A percentile compares a stretch with the other conserved stretches of the same genome.
phyloP scores from a whole-genome alignment of 495 filamentous ascomycete genomes.

The Stereocaulon alpinum region DNA sequence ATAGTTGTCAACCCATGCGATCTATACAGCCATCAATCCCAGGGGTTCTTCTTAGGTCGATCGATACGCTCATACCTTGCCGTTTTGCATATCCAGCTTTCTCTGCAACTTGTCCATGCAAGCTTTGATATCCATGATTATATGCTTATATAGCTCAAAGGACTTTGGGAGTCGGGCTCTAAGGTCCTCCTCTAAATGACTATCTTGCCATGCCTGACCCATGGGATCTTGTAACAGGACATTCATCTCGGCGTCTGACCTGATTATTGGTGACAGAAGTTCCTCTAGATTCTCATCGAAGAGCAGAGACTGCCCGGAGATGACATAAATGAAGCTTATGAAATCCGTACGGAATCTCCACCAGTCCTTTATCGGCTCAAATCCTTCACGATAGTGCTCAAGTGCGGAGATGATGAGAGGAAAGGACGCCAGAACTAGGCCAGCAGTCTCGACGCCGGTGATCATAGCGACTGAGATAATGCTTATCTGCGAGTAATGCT shows the following conservation, averaged over 20 bases:
- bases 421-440: conserved; percentile 26
- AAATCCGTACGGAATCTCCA: conserved; percentile 13
- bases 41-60: too few species aligned
- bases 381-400: conserved; percentile 26
- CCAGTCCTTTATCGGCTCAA: conserved; percentile 21
- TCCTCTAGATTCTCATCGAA: conserved; percentile 9
- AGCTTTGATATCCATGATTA: background rate
- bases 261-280: conserved; percentile 1
- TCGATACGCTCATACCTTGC: too few species aligned
- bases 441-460: conserved; percentile 30
- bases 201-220: background rate
- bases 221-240: background rate
- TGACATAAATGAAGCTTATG: background rate
- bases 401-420: conserved; percentile 25
- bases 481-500: too few species aligned
- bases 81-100: background rate
- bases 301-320: background rate
- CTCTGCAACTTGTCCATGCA: background rate
- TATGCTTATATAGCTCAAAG: background rate
- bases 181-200: background rate
- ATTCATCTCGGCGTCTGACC: background rate
- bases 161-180: background rate
- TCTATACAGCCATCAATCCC: too few species aligned
- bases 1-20: too few species aligned
- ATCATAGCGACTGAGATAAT: too few species aligned